phyloP scores from a whole-genome alignment of 78 protist species.

The Speleostelium caveatum region DNA sequence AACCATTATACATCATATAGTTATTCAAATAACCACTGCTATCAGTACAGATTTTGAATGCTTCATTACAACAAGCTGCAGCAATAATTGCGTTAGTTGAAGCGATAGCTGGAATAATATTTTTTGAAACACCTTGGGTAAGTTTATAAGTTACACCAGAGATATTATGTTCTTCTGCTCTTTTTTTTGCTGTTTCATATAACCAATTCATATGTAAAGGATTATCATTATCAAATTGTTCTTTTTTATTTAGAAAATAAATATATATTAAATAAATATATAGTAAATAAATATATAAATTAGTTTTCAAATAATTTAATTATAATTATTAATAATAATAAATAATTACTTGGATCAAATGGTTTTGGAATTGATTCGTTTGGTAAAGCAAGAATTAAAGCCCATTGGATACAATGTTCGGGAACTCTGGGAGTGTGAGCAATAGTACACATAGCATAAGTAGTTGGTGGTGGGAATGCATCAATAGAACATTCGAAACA shows the following conservation, averaged over 20 bases:
- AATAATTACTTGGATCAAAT: conserved; percentile 45
- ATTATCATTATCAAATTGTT: conserved; percentile 92
- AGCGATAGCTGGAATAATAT: conserved; percentile 99
- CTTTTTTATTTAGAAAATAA: not conserved
- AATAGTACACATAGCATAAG: conserved; percentile 97
- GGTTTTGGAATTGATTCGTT: conserved; percentile 37
- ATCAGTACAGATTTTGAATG: conserved; percentile 92
- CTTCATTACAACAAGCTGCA: conserved; percentile 94
- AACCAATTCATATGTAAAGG: conserved; percentile 95
- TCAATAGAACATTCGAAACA: conserved; percentile 97
- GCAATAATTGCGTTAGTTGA: conserved; percentile 98
- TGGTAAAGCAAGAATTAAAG: conserved; percentile 68
- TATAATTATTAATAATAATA: not conserved
- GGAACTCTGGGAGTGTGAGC: conserved; percentile 96
- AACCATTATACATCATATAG: conserved; percentile 91
- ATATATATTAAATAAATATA: not conserved
- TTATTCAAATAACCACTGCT: conserved; percentile 81
- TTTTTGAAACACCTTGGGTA: conserved; percentile 96
- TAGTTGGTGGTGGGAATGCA: conserved; percentile 93
- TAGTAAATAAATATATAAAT: not conserved
- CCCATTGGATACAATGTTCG: conserved; percentile 97
- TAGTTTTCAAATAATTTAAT: not conserved
- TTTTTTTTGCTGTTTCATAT: conserved; percentile 79
- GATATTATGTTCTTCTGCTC: conserved; percentile 94
- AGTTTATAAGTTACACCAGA: conserved; percentile 93